Evolutionary conservation across 768 basidiomycete species (phyloP).

Genomic region (Mycena crocata): DNA sequence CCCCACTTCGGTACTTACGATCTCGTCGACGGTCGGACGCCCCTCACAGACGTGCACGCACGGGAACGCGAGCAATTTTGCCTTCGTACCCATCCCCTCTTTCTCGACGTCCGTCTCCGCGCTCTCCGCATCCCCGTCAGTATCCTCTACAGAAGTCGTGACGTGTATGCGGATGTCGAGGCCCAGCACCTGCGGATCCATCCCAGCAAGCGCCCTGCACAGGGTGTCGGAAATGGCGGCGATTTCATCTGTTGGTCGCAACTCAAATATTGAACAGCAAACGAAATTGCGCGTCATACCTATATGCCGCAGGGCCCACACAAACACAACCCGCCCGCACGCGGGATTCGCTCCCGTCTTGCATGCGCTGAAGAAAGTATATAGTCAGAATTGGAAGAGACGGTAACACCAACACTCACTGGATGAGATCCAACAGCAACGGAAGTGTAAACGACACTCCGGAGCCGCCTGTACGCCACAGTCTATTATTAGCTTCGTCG

Average conservation of each 20-base stretch:
- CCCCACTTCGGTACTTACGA: conserved; percentile 52
- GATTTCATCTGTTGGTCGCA: conserved; percentile 38
- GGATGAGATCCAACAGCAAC: conserved; percentile 55
- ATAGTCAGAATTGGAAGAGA: not conserved
- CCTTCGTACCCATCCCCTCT: not conserved
- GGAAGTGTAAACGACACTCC: conserved; percentile 62
- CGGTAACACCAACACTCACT: conserved; percentile 42
- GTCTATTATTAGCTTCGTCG: not conserved
- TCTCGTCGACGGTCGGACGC: conserved; percentile 53
- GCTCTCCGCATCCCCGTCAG: conserved; percentile 21
- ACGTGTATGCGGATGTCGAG: conserved; percentile 37
- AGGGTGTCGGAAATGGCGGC: conserved; percentile 46
- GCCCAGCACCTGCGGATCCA: not conserved
- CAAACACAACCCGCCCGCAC: conserved; percentile 45
- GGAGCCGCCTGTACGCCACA: conserved; percentile 52
- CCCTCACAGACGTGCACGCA: conserved; percentile 46
- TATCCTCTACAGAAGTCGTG: conserved; percentile 22
- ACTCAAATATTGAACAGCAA: not conserved
- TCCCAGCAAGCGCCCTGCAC: conserved; percentile 16
- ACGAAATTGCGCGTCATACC: conserved; percentile 37
- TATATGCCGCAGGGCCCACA: conserved; percentile 56
- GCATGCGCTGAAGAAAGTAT: conserved; percentile 6
- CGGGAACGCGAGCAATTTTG: conserved; percentile 36
- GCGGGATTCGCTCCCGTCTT: conserved; percentile 15
- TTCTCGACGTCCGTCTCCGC: conserved; percentile 23